Base-by-base conservation (phyloP, 2,329 filamentous ascomycete genomes). In the Lasiodiplodia theobromae region DNA sequence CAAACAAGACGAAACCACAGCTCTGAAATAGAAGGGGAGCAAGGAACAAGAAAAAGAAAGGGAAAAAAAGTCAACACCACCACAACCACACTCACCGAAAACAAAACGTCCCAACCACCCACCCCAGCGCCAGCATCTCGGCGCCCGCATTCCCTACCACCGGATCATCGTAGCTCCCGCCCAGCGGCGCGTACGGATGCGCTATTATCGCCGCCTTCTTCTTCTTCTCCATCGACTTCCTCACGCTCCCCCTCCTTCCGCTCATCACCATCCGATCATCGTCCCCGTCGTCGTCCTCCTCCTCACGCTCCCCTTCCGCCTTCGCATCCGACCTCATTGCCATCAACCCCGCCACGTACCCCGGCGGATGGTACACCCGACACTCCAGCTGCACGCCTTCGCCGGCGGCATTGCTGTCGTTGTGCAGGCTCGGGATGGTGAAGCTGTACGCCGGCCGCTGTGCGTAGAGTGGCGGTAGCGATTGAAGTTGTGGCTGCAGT, bases 181-280 rank as follows among this genome's bases (percentile, higher is more conserved):
- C 96, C 64, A 98, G 83, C 0, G 93, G 90, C 40, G 93, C 93
- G 77, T 98, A 98, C 0, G 96, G 95, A 78, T 98, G 96, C 14
- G 94, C 94, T 49, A 98, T 82, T 3, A 97, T 84, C 0, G 89
- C 60, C 4, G 47, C 60, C 14, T 52, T 85, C 87, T 23, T 25
- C 21, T n/a, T 2, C 23, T 23, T 23, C 52, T 11, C 10, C 38
- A 11, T 37, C 23, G 23, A 23, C 23, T 21, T 44, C 34, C 10
- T n/a, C 21, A 12, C 23, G 23, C 23, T 23, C 4, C 23, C 51
- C 23, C 51, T 53, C 51, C 11, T n/a, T 34, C 31, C 31, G 1
- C 23, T 23, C 23, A 5, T 34, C 31, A 1, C 2, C 31, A 34
- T 34, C 31, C 1, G 31, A 34, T 28, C 34, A 6, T 11, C 21